Evolutionary conservation across 106 monocot genomes (phyloP).

Genomic region (Dioscorea alata): DNA sequence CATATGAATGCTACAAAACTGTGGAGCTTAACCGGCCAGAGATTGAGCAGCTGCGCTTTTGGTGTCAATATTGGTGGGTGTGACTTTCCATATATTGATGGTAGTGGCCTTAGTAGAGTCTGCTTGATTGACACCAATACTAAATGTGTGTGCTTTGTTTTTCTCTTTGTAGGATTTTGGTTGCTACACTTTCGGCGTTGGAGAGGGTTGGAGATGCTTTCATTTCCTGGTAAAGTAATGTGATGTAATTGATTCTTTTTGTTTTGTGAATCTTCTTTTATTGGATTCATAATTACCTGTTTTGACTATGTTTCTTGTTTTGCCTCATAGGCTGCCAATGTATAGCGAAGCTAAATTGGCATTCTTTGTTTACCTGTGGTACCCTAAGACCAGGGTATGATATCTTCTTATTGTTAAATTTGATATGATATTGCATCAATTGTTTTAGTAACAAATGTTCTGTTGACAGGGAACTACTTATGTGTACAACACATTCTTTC

Average conservation of each 20-base stretch:
- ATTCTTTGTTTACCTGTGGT: constrained; percentile 87
- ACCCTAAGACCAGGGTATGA: constrained; percentile 82
- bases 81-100: neutral
- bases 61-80: constrained; percentile 78
- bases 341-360: constrained; percentile 88
- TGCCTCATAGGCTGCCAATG: constrained; percentile 73
- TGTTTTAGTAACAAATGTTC: too few relatives aligned
- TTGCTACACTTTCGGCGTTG: constrained; percentile 57
- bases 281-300: too few relatives aligned
- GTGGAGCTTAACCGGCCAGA: constrained; percentile 76
- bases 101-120: neutral
- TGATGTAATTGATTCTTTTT: too few relatives aligned
- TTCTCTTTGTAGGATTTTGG: constrained; percentile 66
- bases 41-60: constrained; percentile 68
- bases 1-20: constrained; percentile 72
- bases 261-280: too few relatives aligned
- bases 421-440: too few relatives aligned
- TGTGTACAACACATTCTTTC: constrained; percentile 70
- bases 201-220: constrained; percentile 78
- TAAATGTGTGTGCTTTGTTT: neutral
- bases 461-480: constrained; percentile 63
- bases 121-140: neutral
- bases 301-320: neutral
- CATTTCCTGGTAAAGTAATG: constrained; percentile 59
- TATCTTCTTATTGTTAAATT: neutral